phyloP scores from a whole-genome alignment of 179 eudicot species.

The Gypsophila paniculata region DNA sequence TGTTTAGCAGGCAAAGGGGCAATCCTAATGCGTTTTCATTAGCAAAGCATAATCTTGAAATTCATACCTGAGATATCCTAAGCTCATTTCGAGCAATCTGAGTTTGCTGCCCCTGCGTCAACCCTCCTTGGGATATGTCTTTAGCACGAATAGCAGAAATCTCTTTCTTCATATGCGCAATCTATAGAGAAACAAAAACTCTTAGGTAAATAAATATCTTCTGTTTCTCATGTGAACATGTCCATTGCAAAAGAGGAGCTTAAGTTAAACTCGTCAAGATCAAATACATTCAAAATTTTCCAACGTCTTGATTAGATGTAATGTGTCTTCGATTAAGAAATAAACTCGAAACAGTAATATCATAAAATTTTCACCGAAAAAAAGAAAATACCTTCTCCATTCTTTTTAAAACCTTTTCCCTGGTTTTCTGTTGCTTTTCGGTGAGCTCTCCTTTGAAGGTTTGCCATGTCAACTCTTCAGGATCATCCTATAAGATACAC shows the following conservation, averaged over 20 bases:
- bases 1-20: not conserved
- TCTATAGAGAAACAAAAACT: slow-evolving; percentile 35
- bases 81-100: slow-evolving; percentile 98
- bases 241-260: no score
- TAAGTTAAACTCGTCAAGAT: no score
- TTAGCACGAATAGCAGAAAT: slow-evolving; percentile 93
- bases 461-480: slow-evolving; percentile 96
- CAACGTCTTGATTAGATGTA: not conserved
- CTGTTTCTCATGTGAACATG: slow-evolving; percentile 6
- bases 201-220: not conserved
- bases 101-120: slow-evolving; percentile 98
- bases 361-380: not conserved
- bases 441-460: slow-evolving; percentile 93
- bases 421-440: slow-evolving; percentile 95
- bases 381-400: slow-evolving; percentile 71
- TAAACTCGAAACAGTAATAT: not conserved
- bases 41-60: not conserved
- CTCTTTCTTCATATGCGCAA: slow-evolving; percentile 97
- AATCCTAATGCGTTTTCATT: not conserved
- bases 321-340: slow-evolving; percentile 6
- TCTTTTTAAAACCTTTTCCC: slow-evolving; percentile 85
- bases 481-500: slow-evolving; percentile 54
- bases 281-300: not conserved
- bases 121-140: slow-evolving; percentile 97
- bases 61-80: slow-evolving; percentile 74